Conservation (phyloP, 176 grass and related monocot genomes). For the barley (Hordeum vulgare) region MorexV3_pseudomolecules_assembly NC_058520.1:503887190-503887689, state of each 20-base stretch:
- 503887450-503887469: not conserved
- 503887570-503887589: not conserved
- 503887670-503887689: not conserved
- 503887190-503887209: not conserved
- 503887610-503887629: not conserved
- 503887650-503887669: not conserved
- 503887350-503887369: not conserved
- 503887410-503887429: not conserved
- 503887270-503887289: not conserved
- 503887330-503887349: not conserved
- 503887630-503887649: no score
- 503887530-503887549: not conserved
- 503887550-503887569: not conserved
- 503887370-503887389: not conserved
- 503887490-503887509: conserved; percentile 1
- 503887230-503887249: not conserved
- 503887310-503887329: not conserved
- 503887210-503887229: not conserved
- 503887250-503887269: not conserved
- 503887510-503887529: conserved; percentile 8
- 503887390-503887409: not conserved
- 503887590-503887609: no score
- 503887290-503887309: not conserved
- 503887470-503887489: not conserved
- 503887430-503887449: not conserved